Evolutionary conservation across 2,329 filamentous ascomycete species (phyloP).

Genomic region (Fusarium siculi): DNA sequence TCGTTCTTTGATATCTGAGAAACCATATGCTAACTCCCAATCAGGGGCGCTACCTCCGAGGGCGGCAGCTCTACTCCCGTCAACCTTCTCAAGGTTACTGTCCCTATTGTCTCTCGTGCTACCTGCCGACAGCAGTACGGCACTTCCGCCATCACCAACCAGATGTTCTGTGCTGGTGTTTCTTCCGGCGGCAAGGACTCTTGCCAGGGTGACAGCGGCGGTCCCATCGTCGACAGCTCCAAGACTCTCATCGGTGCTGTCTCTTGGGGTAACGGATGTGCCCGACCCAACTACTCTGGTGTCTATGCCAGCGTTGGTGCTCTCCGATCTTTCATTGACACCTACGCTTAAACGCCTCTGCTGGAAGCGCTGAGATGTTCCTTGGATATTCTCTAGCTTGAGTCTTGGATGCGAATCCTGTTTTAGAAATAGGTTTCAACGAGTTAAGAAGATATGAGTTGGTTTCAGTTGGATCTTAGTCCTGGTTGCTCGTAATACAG

Average conservation of each 20-base stretch:
- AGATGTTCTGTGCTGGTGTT: slow-evolving; percentile 49
- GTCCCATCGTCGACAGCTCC: slow-evolving; percentile 44
- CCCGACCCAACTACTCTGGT: slow-evolving; percentile 38
- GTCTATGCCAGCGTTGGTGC: slow-evolving; percentile 46
- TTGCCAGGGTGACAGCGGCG: slow-evolving; percentile 49
- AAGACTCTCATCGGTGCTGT: slow-evolving; percentile 43
- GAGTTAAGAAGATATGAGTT: neutral
- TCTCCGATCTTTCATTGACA: slow-evolving; percentile 43
- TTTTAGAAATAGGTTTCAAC: neutral
- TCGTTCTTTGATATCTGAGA: fast-evolving
- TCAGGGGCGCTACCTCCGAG: slow-evolving; percentile 40
- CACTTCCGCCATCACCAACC: slow-evolving; percentile 39
- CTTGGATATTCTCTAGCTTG: neutral
- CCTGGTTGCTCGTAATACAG: neutral
- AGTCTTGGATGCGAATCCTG: neutral
- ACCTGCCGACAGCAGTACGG: slow-evolving; percentile 42
- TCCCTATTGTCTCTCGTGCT: slow-evolving; percentile 45
- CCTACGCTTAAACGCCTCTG: slow-evolving; percentile 3
- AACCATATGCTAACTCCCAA: neutral
- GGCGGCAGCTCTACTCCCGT: slow-evolving; percentile 19
- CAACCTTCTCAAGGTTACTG: slow-evolving; percentile 46
- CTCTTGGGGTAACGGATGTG: slow-evolving; percentile 48
- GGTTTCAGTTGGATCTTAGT: neutral
- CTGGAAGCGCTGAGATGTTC: neutral
- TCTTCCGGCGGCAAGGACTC: slow-evolving; percentile 45